Percentiles rank a stretch among this genome's conserved stretches.
These are phyloP conservation scores for Geotrichum aggregatum DNA, from an alignment of 1,139 yeast species.

Conservation along the genomic window DNA sequence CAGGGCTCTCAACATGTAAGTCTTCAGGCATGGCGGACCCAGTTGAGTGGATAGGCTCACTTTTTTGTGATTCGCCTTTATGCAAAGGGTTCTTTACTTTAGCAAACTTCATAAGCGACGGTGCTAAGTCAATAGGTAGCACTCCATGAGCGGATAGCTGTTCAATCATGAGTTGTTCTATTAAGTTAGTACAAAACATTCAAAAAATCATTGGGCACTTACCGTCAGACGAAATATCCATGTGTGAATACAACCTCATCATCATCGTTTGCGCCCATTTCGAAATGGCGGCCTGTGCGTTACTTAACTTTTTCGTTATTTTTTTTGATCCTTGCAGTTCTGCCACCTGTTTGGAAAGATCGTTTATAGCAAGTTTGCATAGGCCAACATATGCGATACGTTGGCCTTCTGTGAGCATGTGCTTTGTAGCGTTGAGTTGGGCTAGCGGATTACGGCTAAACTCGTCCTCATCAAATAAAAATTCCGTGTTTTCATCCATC, in stretches of 20 bases:
- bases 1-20: constrained; percentile 35
- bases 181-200: constrained; percentile 6
- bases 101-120: constrained; percentile 41
- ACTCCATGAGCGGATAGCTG: constrained; percentile 81
- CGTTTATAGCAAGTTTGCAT: constrained; percentile 67
- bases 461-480: constrained; percentile 55
- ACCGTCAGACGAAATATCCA: constrained; percentile 58
- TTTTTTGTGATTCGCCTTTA: not conserved
- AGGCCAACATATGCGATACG: constrained; percentile 90
- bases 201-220: not conserved
- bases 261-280: constrained; percentile 79
- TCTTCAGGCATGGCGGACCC: not conserved
- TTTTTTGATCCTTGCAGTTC: constrained; percentile 52
- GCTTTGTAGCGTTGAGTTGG: constrained; percentile 75
- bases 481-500: constrained; percentile 74
- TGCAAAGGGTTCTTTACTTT: constrained; percentile 33
- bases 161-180: constrained; percentile 82
- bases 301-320: constrained; percentile 49
- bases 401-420: constrained; percentile 76
- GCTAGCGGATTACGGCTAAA: constrained; percentile 50
- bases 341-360: constrained; percentile 77
- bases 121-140: constrained; percentile 63
- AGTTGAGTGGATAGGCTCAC: not conserved
- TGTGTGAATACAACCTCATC: constrained; percentile 72
- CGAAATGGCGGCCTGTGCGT: constrained; percentile 75